Evolutionary conservation across 2,329 filamentous ascomycete species (phyloP).

Genomic region (Stagonosporopsis cucurbitacearum): DNA sequence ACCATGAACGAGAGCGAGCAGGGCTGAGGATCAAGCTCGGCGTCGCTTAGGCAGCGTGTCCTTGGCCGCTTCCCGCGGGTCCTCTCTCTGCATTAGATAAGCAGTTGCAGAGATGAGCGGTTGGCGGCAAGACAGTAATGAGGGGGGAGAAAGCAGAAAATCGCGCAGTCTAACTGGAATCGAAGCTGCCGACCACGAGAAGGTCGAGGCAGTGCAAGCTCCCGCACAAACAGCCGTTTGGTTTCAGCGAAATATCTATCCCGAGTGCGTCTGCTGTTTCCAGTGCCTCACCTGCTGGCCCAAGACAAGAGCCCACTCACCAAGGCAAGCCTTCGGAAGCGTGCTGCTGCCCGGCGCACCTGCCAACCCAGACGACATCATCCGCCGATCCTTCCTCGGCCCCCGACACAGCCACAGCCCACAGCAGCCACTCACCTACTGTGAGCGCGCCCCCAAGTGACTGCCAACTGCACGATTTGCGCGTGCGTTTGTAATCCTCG

Average conservation of each 20-base stretch:
- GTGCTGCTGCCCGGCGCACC: slow-evolving; percentile 17
- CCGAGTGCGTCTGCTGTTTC: slow-evolving; percentile 10
- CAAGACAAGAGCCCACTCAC: slow-evolving; percentile 14
- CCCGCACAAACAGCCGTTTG: slow-evolving; percentile 18
- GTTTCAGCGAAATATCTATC: slow-evolving; percentile 17
- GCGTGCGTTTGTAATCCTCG: slow-evolving; percentile 12
- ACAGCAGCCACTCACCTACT: slow-evolving; percentile 19
- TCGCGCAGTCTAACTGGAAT: slow-evolving; percentile 22
- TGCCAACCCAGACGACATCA: slow-evolving; percentile 18
- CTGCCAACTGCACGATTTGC: slow-evolving; percentile 13
- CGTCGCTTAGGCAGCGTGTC: neutral
- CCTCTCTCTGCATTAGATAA: no score
- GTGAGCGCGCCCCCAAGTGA: slow-evolving; percentile 1
- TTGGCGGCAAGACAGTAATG: slow-evolving; percentile 17
- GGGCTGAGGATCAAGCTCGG: slow-evolving; percentile 13
- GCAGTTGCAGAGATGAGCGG: slow-evolving; percentile 14
- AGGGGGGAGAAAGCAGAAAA: slow-evolving; percentile 19
- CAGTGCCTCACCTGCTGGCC: slow-evolving; percentile 10
- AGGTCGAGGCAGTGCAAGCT: slow-evolving; percentile 21
- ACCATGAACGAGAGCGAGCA: neutral
- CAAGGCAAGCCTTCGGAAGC: slow-evolving; percentile 15
- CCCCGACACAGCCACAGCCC: slow-evolving; percentile 15
- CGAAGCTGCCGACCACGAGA: slow-evolving; percentile 17
- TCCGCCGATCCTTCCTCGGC: slow-evolving; percentile 18
- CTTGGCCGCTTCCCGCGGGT: slow-evolving; percentile 18